Conservation (phyloP, 441 rosid genomes). For the Pelargonium australe region DNA sequence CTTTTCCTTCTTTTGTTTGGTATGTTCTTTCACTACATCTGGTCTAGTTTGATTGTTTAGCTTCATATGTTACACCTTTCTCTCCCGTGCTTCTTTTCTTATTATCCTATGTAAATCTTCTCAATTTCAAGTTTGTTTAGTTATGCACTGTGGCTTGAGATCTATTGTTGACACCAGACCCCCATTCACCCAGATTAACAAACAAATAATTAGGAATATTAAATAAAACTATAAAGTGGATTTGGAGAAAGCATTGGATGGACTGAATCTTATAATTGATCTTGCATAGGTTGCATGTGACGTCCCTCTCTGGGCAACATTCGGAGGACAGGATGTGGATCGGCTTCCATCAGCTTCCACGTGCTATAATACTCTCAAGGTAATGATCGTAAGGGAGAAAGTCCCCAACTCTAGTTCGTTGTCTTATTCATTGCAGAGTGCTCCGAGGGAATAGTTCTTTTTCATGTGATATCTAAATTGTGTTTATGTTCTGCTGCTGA, state of each 20-base stretch:
- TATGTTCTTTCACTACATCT: neutral
- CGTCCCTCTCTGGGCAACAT: slow-evolving; percentile 82
- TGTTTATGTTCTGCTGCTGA: slow-evolving; percentile 13
- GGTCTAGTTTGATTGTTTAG: neutral
- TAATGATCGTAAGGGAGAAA: slow-evolving; percentile 18
- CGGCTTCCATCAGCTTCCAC: slow-evolving; percentile 99
- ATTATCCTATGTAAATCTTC: neutral
- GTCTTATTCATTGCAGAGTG: neutral
- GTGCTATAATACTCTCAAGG: slow-evolving; percentile 99
- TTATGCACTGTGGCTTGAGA: neutral
- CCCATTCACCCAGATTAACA: neutral
- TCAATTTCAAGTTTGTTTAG: neutral
- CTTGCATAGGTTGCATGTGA: slow-evolving; percentile 72
- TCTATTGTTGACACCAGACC: too few species aligned
- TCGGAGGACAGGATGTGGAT: slow-evolving; percentile 97
- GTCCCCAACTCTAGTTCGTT: neutral
- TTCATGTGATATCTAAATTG: slow-evolving; percentile 9
- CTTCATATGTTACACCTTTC: neutral
- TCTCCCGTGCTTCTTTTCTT: neutral
- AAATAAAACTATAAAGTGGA: neutral
- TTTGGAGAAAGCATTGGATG: neutral
- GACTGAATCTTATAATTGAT: slow-evolving; percentile 21
- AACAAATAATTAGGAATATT: neutral
- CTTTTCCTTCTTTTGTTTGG: neutral
- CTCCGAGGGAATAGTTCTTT: slow-evolving; percentile 5